phyloP scores from a whole-genome alignment of 2,329 filamentous ascomycete genomes.

The Colletotrichum tanaceti region DNA sequence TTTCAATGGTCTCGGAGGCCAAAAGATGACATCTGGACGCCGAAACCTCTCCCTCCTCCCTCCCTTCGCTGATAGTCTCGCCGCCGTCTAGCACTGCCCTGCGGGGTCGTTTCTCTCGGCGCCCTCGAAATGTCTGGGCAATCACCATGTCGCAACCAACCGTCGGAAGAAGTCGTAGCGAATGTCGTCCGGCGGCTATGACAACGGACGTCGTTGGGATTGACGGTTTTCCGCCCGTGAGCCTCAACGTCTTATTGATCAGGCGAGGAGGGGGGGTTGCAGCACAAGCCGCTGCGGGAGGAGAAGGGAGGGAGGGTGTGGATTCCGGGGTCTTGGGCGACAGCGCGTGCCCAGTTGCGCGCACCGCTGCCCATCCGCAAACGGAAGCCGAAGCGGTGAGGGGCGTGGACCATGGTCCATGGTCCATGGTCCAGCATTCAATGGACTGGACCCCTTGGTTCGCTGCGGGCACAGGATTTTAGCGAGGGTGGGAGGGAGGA shows the following conservation, averaged over 20 bases:
- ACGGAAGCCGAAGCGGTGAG: slow-evolving; percentile 15
- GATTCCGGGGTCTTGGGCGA: slow-evolving; percentile 29
- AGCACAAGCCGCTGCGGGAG: slow-evolving; percentile 9
- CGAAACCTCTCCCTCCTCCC: slow-evolving; percentile 32
- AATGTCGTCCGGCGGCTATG: not conserved
- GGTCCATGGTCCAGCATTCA: too few relatives aligned
- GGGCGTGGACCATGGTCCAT: slow-evolving; percentile 8
- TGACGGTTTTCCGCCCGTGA: slow-evolving; percentile 27
- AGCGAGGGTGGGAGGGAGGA: not conserved
- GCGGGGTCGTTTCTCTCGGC: slow-evolving; percentile 37
- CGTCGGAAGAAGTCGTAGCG: slow-evolving; percentile 12
- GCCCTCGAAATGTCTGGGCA: slow-evolving; percentile 29
- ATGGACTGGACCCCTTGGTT: not conserved
- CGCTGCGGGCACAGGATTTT: slow-evolving; percentile 6
- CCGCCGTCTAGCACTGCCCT: slow-evolving; percentile 37
- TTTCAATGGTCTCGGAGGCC: slow-evolving; percentile 32
- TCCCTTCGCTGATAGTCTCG: slow-evolving; percentile 26
- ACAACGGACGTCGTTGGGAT: slow-evolving; percentile 34
- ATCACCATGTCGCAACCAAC: slow-evolving; percentile 4
- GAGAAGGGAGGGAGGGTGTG: slow-evolving; percentile 9
- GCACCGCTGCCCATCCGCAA: not conserved
- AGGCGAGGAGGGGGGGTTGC: slow-evolving; percentile 28
- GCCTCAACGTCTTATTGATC: slow-evolving; percentile 32
- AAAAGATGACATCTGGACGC: slow-evolving; percentile 30
- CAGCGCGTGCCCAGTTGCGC: not conserved